These are phyloP conservation scores for Sclerotinia minor DNA, from an alignment of 2,329 filamentous ascomycete species.

Conservation along the genomic window DNA sequence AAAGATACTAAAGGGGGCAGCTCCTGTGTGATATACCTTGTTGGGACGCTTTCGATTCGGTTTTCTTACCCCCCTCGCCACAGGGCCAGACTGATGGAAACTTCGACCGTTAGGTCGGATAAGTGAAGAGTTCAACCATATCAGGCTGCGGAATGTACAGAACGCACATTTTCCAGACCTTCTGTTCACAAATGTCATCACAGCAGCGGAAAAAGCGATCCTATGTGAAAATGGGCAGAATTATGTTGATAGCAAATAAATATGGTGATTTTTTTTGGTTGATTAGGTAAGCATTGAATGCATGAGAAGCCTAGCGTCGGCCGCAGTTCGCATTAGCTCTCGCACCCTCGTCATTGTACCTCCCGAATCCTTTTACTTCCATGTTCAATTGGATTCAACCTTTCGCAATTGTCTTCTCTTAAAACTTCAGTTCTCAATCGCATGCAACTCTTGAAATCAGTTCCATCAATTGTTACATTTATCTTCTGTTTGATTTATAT, in stretches of 20 bases:
- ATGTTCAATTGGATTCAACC: not conserved
- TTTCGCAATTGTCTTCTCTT: not conserved
- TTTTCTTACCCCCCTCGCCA: not conserved
- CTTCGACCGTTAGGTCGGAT: not conserved
- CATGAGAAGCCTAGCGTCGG: conserved; percentile 1
- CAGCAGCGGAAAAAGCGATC: conserved; percentile 23
- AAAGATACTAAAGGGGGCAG: not conserved
- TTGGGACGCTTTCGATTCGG: not conserved
- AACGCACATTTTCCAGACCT: conserved; percentile 45
- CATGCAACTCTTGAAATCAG: not conserved
- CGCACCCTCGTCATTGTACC: conserved; percentile 12
- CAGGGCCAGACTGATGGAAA: conserved; percentile 23
- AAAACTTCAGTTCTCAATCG: not conserved
- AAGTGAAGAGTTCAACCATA: conserved; percentile 37
- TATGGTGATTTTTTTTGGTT: not conserved
- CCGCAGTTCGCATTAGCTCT: conserved; percentile 5
- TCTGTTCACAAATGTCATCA: conserved; percentile 46
- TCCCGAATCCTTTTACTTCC: not conserved
- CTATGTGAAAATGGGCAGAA: not conserved
- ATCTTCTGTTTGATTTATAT: not conserved
- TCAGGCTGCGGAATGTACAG: conserved; percentile 43
- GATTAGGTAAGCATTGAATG: conserved; percentile 10
- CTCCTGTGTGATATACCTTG: conserved; percentile 11
- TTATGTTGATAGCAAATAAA: not conserved
- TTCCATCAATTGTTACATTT: not conserved